Percentiles rank a stretch among this genome's conserved stretches.
Evolutionary conservation across 805 yeast genomes (phyloP).

Genomic region (Zygotorulaspora sp.): DNA sequence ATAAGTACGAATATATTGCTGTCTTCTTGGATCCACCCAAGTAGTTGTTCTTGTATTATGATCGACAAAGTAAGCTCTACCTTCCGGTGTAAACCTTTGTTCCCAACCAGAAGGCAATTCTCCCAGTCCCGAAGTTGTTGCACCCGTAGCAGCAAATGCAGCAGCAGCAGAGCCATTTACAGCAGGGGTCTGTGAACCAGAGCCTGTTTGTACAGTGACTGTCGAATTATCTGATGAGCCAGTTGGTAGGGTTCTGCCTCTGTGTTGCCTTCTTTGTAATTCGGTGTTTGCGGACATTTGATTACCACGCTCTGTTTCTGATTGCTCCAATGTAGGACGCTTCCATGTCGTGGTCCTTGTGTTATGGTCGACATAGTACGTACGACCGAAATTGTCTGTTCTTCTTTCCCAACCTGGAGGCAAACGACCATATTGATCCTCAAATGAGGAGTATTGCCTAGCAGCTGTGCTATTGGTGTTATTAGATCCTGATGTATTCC

Average conservation of each 20-base stretch:
- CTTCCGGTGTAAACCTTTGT: conserved; percentile 96
- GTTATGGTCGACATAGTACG: conserved; percentile 96
- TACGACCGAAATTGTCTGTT: conserved; percentile 94
- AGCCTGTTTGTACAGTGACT: conserved; percentile 43
- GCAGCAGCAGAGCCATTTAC: conserved; percentile 55
- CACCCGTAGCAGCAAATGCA: conserved; percentile 64
- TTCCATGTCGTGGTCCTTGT: conserved; percentile 99
- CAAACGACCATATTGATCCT: conserved; percentile 91
- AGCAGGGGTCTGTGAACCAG: conserved; percentile 43
- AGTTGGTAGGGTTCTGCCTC: conserved; percentile 85
- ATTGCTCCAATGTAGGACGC: conserved; percentile 80
- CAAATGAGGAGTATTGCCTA: conserved; percentile 86
- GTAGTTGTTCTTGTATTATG: conserved; percentile 99
- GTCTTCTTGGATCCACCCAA: conserved; percentile 99
- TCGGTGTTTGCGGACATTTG: conserved; percentile 70
- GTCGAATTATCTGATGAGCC: conserved; percentile 31
- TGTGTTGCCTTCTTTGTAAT: conserved; percentile 84
- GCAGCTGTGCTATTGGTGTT: conserved; percentile 15
- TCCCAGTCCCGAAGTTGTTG: conserved; percentile 92
- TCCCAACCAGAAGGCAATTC: conserved; percentile 99
- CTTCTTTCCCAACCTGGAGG: conserved; percentile 99
- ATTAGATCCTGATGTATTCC: conserved; percentile 18
- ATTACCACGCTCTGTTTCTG: conserved; percentile 58
- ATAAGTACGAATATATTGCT: conserved; percentile 93
- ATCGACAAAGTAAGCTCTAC: conserved; percentile 96